Conservation (phyloP, 257 asterid genomes). For the Forsythia viridissima region DNA sequence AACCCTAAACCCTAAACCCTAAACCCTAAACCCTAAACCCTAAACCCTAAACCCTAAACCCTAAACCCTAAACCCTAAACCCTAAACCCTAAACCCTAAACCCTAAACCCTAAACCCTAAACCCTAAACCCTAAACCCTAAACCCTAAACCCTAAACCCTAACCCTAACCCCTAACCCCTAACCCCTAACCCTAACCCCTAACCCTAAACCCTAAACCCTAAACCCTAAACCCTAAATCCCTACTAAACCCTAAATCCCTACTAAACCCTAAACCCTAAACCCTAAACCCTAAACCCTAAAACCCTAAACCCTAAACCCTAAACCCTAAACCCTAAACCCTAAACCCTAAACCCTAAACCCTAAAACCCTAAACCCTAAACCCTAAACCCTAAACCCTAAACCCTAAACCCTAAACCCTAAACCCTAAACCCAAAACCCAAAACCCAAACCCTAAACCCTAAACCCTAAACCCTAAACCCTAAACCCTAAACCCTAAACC, state of each 20-base stretch:
- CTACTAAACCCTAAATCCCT: no score
- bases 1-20: conserved; percentile 8
- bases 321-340: conserved; percentile 23
- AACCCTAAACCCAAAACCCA: conserved; percentile 13
- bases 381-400: conserved; percentile 23
- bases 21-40: neutral
- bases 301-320: conserved; percentile 23
- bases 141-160: conserved; percentile 28
- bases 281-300: conserved; percentile 25
- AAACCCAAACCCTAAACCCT: conserved; percentile 18
- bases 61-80: conserved; percentile 19
- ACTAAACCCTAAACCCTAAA: conserved; percentile 28
- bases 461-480: conserved; percentile 18
- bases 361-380: conserved; percentile 18
- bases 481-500: conserved; percentile 10
- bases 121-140: conserved; percentile 19
- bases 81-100: conserved; percentile 22
- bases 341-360: conserved; percentile 19
- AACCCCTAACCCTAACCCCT: no score
- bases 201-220: no score
- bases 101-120: conserved; percentile 20
- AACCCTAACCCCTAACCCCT: neutral
- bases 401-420: conserved; percentile 12
- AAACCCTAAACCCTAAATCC: no score
- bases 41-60: conserved; percentile 24